A percentile compares a stretch with the other conserved stretches of the same genome.
phyloP scores from a whole-genome alignment of 768 basidiomycete species.

The Neoboletus brunneissimus region DNA sequence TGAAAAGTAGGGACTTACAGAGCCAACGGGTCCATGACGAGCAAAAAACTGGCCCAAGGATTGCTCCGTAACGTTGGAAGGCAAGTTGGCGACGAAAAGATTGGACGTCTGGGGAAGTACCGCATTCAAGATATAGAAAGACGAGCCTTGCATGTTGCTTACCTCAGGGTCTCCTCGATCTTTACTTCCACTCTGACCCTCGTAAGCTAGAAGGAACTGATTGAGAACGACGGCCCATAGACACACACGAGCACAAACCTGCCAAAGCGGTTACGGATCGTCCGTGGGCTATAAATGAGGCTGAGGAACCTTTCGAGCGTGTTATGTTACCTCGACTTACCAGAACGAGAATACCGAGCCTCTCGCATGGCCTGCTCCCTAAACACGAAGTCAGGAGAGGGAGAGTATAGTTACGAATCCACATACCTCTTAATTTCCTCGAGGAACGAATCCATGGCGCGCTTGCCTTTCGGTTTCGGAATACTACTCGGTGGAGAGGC shows the following conservation, averaged over 20 bases:
- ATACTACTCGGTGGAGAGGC: conserved; percentile 53
- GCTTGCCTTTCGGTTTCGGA: conserved; percentile 85
- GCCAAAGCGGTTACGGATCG: conserved; percentile 91
- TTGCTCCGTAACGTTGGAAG: conserved; percentile 81
- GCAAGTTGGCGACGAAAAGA: conserved; percentile 92
- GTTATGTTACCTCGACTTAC: conserved; percentile 35
- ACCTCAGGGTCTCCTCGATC: conserved; percentile 88
- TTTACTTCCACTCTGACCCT: conserved; percentile 86
- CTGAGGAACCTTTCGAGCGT: neutral
- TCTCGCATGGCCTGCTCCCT: conserved; percentile 95
- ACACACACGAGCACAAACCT: conserved; percentile 43
- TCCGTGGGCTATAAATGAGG: conserved; percentile 44
- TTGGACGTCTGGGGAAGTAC: conserved; percentile 73
- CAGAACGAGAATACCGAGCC: conserved; percentile 71
- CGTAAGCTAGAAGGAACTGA: conserved; percentile 57
- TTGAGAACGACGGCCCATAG: neutral
- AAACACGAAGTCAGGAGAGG: conserved; percentile 6
- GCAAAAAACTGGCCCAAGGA: conserved; percentile 89
- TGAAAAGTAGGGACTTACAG: conserved; percentile 46
- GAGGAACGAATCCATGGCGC: conserved; percentile 94
- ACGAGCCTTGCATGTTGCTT: conserved; percentile 14
- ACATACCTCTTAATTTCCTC: conserved; percentile 91
- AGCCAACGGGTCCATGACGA: conserved; percentile 87
- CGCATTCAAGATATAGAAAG: conserved; percentile 1
- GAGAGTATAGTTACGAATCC: neutral